phyloP scores from a whole-genome alignment of 148 eudicot species.

The Talinum fruticosum region DNA sequence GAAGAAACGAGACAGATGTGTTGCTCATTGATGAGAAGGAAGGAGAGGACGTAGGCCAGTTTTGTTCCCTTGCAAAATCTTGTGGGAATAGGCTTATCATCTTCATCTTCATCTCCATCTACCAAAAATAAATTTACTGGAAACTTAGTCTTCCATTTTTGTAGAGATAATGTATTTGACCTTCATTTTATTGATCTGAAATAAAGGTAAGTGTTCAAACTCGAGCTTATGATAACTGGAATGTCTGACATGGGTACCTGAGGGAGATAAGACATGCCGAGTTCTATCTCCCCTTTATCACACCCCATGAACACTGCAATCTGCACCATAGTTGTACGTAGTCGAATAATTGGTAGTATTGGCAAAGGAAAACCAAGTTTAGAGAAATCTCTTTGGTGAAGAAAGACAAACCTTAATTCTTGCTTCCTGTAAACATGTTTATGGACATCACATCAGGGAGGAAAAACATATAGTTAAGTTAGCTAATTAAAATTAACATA shows the following conservation, averaged over 20 bases:
- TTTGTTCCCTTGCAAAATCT: constrained; percentile 38
- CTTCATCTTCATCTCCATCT: constrained; percentile 55
- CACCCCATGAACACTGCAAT: constrained; percentile 70
- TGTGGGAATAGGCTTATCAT: constrained; percentile 44
- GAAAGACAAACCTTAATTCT: constrained; percentile 62
- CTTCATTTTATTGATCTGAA: too few relatives aligned
- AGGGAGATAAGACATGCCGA: constrained; percentile 54
- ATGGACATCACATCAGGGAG: neutral
- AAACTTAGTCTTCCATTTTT: too few relatives aligned
- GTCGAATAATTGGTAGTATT: too few relatives aligned
- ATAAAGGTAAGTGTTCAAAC: too few relatives aligned
- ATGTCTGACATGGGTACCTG: constrained; percentile 10
- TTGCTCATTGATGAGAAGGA: constrained; percentile 48
- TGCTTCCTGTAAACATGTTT: constrained; percentile 71
- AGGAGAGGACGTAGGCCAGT: constrained; percentile 43
- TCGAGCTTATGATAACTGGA: too few relatives aligned
- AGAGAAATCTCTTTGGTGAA: neutral
- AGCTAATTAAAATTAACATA: too few relatives aligned
- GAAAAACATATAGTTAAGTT: neutral
- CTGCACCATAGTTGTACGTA: constrained; percentile 26
- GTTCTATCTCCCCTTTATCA: constrained; percentile 72
- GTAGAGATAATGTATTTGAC: too few relatives aligned
- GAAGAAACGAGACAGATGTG: constrained; percentile 32
- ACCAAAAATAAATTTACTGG: constrained; percentile 30
- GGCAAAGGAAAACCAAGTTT: neutral